phyloP scores from a whole-genome alignment of 2,329 filamentous ascomycete species.

The Saccharata proteae region DNA sequence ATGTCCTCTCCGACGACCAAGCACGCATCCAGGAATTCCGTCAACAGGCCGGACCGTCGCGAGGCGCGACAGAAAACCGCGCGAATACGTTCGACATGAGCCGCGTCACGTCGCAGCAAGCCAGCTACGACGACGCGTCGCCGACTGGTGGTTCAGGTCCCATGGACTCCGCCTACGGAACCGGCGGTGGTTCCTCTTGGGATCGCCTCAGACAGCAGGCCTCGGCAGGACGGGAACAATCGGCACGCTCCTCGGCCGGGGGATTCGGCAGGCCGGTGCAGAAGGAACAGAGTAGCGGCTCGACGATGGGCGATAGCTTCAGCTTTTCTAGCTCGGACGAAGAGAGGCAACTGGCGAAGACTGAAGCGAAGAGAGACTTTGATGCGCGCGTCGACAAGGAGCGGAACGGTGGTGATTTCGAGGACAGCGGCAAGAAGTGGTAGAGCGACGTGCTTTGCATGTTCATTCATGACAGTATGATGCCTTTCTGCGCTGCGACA shows the following conservation, averaged over 20 bases:
- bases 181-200: conserved; percentile 28
- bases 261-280: conserved; percentile 12
- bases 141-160: conserved; percentile 25
- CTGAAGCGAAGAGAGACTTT: conserved; percentile 38
- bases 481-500: too few relatives aligned
- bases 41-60: background rate
- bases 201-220: conserved; percentile 29
- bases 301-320: conserved; percentile 31
- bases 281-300: conserved; percentile 17
- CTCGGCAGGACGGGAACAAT: conserved; percentile 12
- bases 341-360: conserved; percentile 30
- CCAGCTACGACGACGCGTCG: conserved; percentile 20
- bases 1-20: conserved; percentile 20
- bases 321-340: conserved; percentile 31
- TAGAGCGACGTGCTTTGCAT: conserved; percentile 7
- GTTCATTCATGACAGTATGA: too few relatives aligned
- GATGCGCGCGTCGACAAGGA: conserved; percentile 38
- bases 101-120: conserved; percentile 11
- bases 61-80: conserved; percentile 5
- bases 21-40: conserved; percentile 11
- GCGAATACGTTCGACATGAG: conserved; percentile 11
- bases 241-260: conserved; percentile 8
- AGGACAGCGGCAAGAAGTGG: conserved; percentile 19
- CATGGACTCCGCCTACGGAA: conserved; percentile 14
- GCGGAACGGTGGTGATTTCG: conserved; percentile 33